phyloP scores from a whole-genome alignment of 164 flowering plant genomes.

The Aristolochia californica region DNA sequence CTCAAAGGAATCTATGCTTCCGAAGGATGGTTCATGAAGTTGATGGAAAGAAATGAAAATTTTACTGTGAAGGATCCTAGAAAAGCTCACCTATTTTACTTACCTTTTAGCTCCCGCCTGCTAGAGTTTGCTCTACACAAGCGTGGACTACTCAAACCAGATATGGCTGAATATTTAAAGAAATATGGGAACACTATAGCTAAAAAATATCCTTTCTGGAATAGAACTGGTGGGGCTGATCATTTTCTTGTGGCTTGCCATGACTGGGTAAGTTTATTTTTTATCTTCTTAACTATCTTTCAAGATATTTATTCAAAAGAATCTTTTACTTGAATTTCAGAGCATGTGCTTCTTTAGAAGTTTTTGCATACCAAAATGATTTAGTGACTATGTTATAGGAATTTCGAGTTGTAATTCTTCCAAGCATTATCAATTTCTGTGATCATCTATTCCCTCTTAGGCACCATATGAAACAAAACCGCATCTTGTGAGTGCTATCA shows the following conservation, averaged over 20 bases:
- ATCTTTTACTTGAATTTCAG: too few species aligned
- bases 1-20: slow-evolving; percentile 13
- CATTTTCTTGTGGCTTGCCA: slow-evolving; percentile 16
- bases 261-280: slow-evolving; percentile 10
- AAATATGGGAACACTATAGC: slow-evolving; percentile 6
- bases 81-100: slow-evolving; percentile 13
- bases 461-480: slow-evolving; percentile 23
- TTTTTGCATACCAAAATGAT: too few species aligned
- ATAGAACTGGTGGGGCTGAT: slow-evolving; percentile 12
- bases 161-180: slow-evolving; percentile 3
- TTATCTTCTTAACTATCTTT: too few species aligned
- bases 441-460: slow-evolving; percentile 6
- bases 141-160: neutral
- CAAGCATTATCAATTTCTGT: neutral
- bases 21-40: slow-evolving; percentile 15
- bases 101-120: slow-evolving; percentile 8
- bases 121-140: slow-evolving; percentile 2
- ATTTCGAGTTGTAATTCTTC: too few species aligned
- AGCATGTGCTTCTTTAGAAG: too few species aligned
- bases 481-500: slow-evolving; percentile 13
- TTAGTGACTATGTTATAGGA: too few species aligned
- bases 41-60: slow-evolving; percentile 8
- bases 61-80: slow-evolving; percentile 12
- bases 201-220: slow-evolving; percentile 12
- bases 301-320: too few species aligned